phyloP scores from a whole-genome alignment of 192 early-diverging fungal genomes.

The Gigaspora rosea region DNA sequence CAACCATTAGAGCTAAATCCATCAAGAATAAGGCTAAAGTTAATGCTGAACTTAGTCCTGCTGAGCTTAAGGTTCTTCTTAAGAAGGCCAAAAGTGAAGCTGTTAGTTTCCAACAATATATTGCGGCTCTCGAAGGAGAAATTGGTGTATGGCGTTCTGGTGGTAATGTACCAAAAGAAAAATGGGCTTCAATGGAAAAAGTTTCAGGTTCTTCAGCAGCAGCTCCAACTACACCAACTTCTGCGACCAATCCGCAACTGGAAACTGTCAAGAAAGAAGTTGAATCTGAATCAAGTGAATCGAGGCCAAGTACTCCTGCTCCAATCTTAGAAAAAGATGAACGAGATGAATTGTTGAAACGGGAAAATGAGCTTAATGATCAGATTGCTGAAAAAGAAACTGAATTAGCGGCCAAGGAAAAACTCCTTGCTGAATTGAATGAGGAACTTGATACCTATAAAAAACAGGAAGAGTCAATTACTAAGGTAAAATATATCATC shows the following conservation, averaged over 20 bases:
- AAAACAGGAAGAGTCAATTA: conserved; percentile 55
- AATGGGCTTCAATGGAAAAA: conserved; percentile 62
- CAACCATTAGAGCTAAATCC: conserved; percentile 77
- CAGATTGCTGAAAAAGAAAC: conserved; percentile 90
- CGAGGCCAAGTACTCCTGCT: conserved; percentile 76
- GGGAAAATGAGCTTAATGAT: conserved; percentile 96
- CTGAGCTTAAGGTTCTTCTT: conserved; percentile 93
- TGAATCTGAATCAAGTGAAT: conserved; percentile 28
- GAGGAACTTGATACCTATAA: conserved; percentile 77
- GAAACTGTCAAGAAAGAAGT: conserved; percentile 26
- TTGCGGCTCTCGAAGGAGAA: conserved; percentile 84
- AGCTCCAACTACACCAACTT: conserved; percentile 51
- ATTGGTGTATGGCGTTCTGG: conserved; percentile 88
- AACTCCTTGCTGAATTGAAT: conserved; percentile 59
- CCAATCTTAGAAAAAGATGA: conserved; percentile 83
- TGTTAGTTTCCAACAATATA: conserved; percentile 81
- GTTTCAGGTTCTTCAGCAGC: conserved; percentile 44
- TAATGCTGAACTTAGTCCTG: conserved; percentile 92
- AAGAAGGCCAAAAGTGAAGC: conserved; percentile 87
- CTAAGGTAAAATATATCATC: conserved; percentile 20
- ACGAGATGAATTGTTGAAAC: conserved; percentile 88
- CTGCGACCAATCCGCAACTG: conserved; percentile 40
- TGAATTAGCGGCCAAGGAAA: conserved; percentile 67
- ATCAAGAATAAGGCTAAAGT: conserved; percentile 99
- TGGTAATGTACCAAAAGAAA: conserved; percentile 60